Percentiles rank a stretch among this genome's conserved stretches.
These are phyloP conservation scores for Yamadazyma sp. DNA, from an alignment of 1,139 yeast species.

Conservation along the genomic window DNA sequence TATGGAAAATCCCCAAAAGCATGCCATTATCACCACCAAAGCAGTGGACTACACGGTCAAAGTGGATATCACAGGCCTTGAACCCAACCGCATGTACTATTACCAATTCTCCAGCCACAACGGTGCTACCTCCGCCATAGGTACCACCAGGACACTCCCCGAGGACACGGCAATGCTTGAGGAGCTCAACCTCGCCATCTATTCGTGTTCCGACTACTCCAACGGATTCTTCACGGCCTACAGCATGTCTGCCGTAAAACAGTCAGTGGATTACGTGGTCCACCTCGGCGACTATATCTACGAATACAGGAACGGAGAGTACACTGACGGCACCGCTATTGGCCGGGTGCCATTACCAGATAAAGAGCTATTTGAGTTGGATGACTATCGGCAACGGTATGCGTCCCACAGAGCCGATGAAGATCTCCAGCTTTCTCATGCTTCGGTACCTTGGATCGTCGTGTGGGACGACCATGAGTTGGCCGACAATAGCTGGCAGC, in stretches of 20 bases:
- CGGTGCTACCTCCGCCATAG: background rate
- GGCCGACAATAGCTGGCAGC: slow-evolving; percentile 3
- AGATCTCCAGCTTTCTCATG: slow-evolving; percentile 2
- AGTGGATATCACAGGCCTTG: background rate
- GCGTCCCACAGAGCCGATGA: background rate
- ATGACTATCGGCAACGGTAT: slow-evolving; percentile 1
- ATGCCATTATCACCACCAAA: slow-evolving; percentile 1
- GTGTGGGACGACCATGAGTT: slow-evolving; percentile 3
- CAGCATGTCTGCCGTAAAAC: slow-evolving; percentile 1
- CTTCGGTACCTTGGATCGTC: background rate
- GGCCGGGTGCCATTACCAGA: background rate
- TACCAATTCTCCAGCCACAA: background rate
- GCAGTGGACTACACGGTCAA: slow-evolving; percentile 3
- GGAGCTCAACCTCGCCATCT: background rate
- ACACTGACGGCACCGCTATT: background rate
- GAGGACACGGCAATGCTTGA: background rate
- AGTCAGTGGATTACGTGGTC: slow-evolving; percentile 1
- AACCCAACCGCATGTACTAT: background rate
- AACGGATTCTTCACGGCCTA: slow-evolving; percentile 1
- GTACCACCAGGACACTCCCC: slow-evolving; percentile 1
- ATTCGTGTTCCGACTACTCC: slow-evolving; percentile 1
- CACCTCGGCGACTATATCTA: slow-evolving; percentile 3
- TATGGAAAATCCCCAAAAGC: background rate
- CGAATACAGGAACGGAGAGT: slow-evolving; percentile 1
- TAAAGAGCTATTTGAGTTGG: background rate